Base-by-base conservation (phyloP, 257 asterid genomes). In the Avicennia marina region DNA sequence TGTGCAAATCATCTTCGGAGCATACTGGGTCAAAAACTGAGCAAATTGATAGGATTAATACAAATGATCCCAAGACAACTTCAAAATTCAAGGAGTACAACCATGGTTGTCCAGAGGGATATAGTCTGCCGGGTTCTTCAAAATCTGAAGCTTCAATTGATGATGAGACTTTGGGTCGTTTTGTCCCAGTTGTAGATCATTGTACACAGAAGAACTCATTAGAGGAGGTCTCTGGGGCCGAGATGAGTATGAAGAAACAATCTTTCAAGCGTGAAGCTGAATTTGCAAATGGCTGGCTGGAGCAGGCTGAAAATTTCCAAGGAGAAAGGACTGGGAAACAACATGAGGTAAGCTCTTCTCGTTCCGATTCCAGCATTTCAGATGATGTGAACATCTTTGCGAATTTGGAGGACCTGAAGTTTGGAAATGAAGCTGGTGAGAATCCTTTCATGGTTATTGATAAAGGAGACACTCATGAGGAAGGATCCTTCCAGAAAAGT, bases 371-470 rank as follows among this genome's bases (percentile, higher is more conserved):
- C 21, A 70, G 74, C 56, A 36, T 55, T 55, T 73, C 68, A 39
- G 82, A 59, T n/a, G 68, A 75, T 59, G 75, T 67, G 58, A 79
- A 75, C 36, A 67, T 72, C 19, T 75, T 60, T 73, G 71, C 83
- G 22, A 63, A 65, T 53, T 73, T 74, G 26, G 73, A 74, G 66
- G 67, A 64, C 56, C 73, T 13, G 45, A 75, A 59, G 22, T 70
- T 56, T 68, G 78, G 44, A 34, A 57, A 63, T 69, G 73, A 63
- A 66, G 58, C 67, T 31, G 70, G 54, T 48, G 71, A 69, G 33
- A 66, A 74, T 53, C 65, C 72, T 41, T 70, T 48, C 46, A 53
- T 26, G 67, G 62, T 58, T 57, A 51, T 33, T 46, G 72, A 66
- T 24, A 69, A 65, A 47, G 67, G 58, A 5, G 26, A 44, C 57